Evolutionary conservation across 805 yeast genomes (phyloP), one percentile per base, ranked within the genome.

Genomic region (Starmerella potacharoeniae): DNA sequence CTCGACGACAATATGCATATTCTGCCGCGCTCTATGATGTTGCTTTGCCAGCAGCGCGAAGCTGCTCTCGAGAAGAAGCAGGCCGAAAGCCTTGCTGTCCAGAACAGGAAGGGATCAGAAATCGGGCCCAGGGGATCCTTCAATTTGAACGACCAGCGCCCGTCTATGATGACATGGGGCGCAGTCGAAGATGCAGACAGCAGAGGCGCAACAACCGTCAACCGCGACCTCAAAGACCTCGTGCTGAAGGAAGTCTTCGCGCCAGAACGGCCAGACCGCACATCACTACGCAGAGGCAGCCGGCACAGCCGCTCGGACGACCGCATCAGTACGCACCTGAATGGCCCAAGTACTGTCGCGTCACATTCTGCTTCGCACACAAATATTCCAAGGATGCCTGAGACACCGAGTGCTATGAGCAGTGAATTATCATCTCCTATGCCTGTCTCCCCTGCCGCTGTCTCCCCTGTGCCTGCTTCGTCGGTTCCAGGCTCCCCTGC

Each of bases 1-100:
- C 74, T 91, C 36, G 90, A 88, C 67, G 97, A 91, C 65, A 91
- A 91, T 68, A 83, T 80, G 56, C 98, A 91, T 68, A 90, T 91
- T 54, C 83, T 91, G 35, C 96, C 97, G 0, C 84, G 83, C 54
- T 82, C 89, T 3, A 68, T 87, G 58, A 49, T 55, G 9, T 41
- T 57, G 4, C 40, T 31, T 35, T 52, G 60, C 48, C 53, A 14
- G 40, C 51, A 39, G 43, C 43, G 43, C 7, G 43, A 40, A 13
- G 28, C 43, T 5, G 43, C 43, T 17, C 43, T 40, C 16, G 43
- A 40, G 7, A 40, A 40, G 43, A 40, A 40, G 43, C 43, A 22
- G 43, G 10, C 43, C 29, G 43, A 40, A 13, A 40, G 16, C 29
- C 17, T n/a, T 6, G 29, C 7, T 6, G 13, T 8, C 17, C 43